Conservation (phyloP, 1,139 yeast genomes). For the Saccharomyces hybrid region DNA sequence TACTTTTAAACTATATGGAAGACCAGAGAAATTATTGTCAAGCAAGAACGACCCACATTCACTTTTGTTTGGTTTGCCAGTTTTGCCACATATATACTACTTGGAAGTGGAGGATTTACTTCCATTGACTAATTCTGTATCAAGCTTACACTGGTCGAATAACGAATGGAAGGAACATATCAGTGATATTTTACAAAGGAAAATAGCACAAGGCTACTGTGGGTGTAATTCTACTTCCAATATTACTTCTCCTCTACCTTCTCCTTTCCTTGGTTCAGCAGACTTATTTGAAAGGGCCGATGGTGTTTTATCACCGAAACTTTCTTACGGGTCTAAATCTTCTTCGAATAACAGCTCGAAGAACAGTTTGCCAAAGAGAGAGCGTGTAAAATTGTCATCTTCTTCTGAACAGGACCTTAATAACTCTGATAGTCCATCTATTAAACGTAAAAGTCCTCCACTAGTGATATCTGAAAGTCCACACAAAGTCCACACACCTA, state of each 20-base stretch:
- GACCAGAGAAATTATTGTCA: constrained; percentile 84
- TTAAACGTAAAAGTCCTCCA: not conserved
- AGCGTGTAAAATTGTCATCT: not conserved
- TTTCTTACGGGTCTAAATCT: constrained; percentile 6
- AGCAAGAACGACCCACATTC: constrained; percentile 76
- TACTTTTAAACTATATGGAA: constrained; percentile 80
- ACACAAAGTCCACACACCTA: not conserved
- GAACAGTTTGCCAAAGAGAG: not conserved
- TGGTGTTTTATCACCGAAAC: constrained; percentile 9
- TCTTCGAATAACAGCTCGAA: not conserved
- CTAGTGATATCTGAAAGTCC: not conserved
- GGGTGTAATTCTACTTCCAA: constrained; percentile 76
- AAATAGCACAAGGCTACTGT: constrained; percentile 64
- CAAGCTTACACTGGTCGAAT: constrained; percentile 51
- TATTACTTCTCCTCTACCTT: constrained; percentile 48
- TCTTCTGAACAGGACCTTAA: not conserved
- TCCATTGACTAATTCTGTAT: constrained; percentile 35
- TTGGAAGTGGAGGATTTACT: constrained; percentile 52
- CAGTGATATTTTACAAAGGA: constrained; percentile 55
- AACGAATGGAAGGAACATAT: constrained; percentile 62
- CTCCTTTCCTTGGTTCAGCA: constrained; percentile 36
- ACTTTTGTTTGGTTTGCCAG: constrained; percentile 83
- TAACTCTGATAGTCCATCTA: not conserved
- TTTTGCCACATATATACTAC: constrained; percentile 81
- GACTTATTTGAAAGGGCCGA: constrained; percentile 31